Conservation (phyloP, 345 rosid species). For the Abelmoschus esculentus region DNA sequence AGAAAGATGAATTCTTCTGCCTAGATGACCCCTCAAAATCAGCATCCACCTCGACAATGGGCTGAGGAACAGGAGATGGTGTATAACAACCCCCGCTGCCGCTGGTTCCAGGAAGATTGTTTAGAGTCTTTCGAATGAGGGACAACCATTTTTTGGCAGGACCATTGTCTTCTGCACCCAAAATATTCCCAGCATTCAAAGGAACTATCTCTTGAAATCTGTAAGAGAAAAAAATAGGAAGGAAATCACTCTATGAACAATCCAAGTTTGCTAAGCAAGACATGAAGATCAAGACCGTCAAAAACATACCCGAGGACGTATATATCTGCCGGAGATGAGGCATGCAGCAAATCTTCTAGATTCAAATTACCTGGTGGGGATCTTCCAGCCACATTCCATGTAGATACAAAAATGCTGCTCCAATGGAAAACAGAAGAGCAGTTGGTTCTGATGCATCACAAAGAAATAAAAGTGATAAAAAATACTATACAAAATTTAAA, state of each 20-base stretch:
- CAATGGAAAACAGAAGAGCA: constrained; percentile 15
- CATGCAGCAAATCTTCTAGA: constrained; percentile 92
- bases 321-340: constrained; percentile 95
- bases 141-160: constrained; percentile 96
- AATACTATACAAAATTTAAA: background rate
- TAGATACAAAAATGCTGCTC: constrained; percentile 79
- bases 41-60: constrained; percentile 82
- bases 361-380: constrained; percentile 78
- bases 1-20: constrained; percentile 72
- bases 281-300: constrained; percentile 4
- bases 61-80: constrained; percentile 87
- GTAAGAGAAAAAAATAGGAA: constrained; percentile 9
- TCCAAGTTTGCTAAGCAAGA: constrained; percentile 1
- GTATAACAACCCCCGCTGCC: constrained; percentile 66
- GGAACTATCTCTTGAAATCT: constrained; percentile 99
- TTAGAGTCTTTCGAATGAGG: constrained; percentile 73
- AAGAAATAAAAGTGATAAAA: background rate
- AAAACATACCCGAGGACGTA: constrained; percentile 81
- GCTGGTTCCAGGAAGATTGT: constrained; percentile 81
- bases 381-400: constrained; percentile 98
- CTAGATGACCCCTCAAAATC: constrained; percentile 94
- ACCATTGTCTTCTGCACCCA: constrained; percentile 96
- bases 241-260: constrained; percentile 2
- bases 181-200: constrained; percentile 90
- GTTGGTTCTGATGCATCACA: constrained; percentile 3